phyloP scores from a whole-genome alignment of 2,329 filamentous ascomycete genomes.

The Botrytis deweyae region DNA sequence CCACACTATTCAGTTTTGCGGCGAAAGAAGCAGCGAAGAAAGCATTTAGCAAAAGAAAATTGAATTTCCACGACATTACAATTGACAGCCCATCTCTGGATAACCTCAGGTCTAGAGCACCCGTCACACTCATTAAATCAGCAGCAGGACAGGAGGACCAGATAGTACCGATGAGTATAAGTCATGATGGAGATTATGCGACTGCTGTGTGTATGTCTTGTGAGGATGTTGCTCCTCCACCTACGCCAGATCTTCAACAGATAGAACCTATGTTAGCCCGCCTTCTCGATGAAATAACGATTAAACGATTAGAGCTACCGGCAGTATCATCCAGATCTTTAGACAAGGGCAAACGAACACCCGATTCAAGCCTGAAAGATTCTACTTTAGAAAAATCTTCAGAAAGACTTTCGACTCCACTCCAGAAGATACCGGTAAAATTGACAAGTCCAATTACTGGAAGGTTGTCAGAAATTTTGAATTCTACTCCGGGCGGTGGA shows the following conservation, averaged over 20 bases:
- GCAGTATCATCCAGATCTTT: background rate
- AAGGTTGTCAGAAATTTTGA: slow-evolving; percentile 8
- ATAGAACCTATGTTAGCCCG: background rate
- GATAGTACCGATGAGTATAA: slow-evolving; percentile 73
- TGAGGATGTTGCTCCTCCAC: background rate
- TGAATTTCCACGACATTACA: slow-evolving; percentile 63
- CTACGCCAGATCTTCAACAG: slow-evolving; percentile 9
- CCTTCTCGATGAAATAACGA: slow-evolving; percentile 3
- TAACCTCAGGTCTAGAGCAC: slow-evolving; percentile 23
- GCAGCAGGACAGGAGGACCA: slow-evolving; percentile 41
- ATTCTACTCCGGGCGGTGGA: background rate
- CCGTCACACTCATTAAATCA: slow-evolving; percentile 30
- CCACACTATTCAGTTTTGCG: slow-evolving; percentile 43
- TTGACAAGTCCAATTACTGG: background rate
- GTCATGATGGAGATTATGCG: slow-evolving; percentile 83
- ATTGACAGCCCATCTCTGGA: slow-evolving; percentile 17
- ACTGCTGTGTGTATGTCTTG: slow-evolving; percentile 64
- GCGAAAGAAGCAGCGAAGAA: slow-evolving; percentile 77
- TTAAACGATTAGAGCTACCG: background rate
- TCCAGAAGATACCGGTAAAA: slow-evolving; percentile 1
- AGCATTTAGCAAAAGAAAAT: slow-evolving; percentile 58
- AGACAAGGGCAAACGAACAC: no score
- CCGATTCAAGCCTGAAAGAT: background rate
- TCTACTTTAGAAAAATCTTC: background rate
- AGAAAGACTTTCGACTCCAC: background rate